Evolutionary conservation across 140 eudicot species (phyloP).

Genomic region (Bidens hawaiensis): DNA sequence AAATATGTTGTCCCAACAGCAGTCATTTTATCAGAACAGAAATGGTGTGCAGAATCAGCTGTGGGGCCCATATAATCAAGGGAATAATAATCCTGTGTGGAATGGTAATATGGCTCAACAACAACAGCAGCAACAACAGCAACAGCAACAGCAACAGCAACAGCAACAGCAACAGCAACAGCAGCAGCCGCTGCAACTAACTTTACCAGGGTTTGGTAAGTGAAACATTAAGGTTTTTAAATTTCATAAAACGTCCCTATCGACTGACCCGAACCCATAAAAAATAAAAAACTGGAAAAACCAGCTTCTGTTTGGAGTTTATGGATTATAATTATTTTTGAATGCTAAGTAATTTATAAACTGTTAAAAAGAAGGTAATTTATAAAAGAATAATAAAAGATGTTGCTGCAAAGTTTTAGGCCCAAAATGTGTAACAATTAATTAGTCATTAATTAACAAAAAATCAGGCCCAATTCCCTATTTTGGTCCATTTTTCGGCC

Average conservation of each 20-base stretch:
- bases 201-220: conserved; percentile 62
- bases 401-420: too few species aligned
- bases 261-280: too few species aligned
- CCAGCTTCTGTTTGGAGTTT: background rate
- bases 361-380: too few species aligned
- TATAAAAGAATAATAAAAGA: too few species aligned
- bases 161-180: conserved; percentile 19
- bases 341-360: too few species aligned
- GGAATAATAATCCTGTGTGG: conserved; percentile 34
- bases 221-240: background rate
- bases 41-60: conserved; percentile 39
- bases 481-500: too few species aligned
- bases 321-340: too few species aligned
- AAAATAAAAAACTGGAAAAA: too few species aligned
- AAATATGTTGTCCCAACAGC: conserved; percentile 36
- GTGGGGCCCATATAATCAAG: conserved; percentile 25
- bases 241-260: background rate
- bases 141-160: conserved; percentile 2
- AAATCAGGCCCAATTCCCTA: too few species aligned
- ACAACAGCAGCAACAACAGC: background rate
- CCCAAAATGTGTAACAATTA: too few species aligned
- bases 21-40: conserved; percentile 52
- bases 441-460: too few species aligned
- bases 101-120: conserved; percentile 34
- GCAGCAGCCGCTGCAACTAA: conserved; percentile 40